phyloP scores from a whole-genome alignment of 2,329 filamentous ascomycete species.

The Aspergillus sp. region DNA sequence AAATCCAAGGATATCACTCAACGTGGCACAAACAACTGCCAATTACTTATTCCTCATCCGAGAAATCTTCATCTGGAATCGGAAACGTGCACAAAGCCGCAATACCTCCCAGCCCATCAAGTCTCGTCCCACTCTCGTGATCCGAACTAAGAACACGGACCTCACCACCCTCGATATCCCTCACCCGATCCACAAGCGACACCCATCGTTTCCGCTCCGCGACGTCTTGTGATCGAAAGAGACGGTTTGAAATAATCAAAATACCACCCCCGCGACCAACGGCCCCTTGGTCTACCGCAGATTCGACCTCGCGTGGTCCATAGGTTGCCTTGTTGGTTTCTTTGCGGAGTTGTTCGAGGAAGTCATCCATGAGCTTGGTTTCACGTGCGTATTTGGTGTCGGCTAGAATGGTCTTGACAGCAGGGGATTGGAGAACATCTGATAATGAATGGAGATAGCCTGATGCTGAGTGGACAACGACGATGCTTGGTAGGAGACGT shows the following conservation, averaged over 20 bases:
- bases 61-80: conserved; percentile 70
- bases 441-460: conserved; percentile 82
- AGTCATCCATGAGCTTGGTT: conserved; percentile 75
- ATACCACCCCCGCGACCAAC: conserved; percentile 81
- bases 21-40: no score
- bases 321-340: conserved; percentile 92
- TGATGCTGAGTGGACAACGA: conserved; percentile 75
- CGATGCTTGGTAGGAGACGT: conserved; percentile 56
- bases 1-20: not conserved
- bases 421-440: conserved; percentile 75
- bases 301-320: conserved; percentile 72
- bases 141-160: conserved; percentile 84
- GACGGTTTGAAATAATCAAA: conserved; percentile 74
- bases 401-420: conserved; percentile 68
- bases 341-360: conserved; percentile 67
- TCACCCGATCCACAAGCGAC: conserved; percentile 77
- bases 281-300: conserved; percentile 77
- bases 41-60: conserved; percentile 36
- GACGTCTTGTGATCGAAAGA: conserved; percentile 80
- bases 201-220: conserved; percentile 74
- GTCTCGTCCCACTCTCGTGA: conserved; percentile 82
- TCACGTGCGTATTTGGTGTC: conserved; percentile 86
- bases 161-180: conserved; percentile 72
- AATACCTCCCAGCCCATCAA: conserved; percentile 79
- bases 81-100: conserved; percentile 89